A percentile compares a stretch with the other conserved stretches of the same genome.
phyloP scores from a whole-genome alignment of 2,329 filamentous ascomycete species.

The Furcasterigmium sp. region DNA sequence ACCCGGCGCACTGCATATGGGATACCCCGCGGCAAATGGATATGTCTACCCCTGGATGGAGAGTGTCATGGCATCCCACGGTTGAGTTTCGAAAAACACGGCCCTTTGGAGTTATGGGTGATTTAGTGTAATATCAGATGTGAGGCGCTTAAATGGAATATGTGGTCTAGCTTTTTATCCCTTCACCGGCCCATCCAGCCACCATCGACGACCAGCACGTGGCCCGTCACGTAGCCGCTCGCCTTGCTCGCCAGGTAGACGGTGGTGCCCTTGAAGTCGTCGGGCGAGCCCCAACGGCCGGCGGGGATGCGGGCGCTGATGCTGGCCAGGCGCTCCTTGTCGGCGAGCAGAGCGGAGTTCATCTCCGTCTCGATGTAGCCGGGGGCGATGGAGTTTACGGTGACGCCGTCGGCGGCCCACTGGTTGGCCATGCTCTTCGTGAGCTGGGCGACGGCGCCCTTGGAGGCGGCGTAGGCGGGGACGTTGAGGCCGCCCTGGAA shows the following conservation, averaged over 20 bases:
- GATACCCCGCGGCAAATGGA: slow-evolving; percentile 56
- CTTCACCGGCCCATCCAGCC: slow-evolving; percentile 85
- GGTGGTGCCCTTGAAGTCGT: slow-evolving; percentile 81
- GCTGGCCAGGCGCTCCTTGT: slow-evolving; percentile 62
- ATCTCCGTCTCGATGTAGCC: slow-evolving; percentile 94
- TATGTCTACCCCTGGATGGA: slow-evolving; percentile 60
- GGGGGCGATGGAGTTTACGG: slow-evolving; percentile 83
- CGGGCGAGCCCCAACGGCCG: slow-evolving; percentile 74
- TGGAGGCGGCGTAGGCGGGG: slow-evolving; percentile 80
- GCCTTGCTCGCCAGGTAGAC: slow-evolving; percentile 73
- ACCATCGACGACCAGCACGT: slow-evolving; percentile 79
- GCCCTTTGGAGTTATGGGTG: too few relatives aligned
- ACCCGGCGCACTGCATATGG: slow-evolving; percentile 58
- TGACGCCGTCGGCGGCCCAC: slow-evolving; percentile 75
- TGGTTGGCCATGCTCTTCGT: slow-evolving; percentile 85
- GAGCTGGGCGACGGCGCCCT: slow-evolving; percentile 79
- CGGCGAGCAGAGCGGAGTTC: slow-evolving; percentile 76
- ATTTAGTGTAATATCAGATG: too few relatives aligned
- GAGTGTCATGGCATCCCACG: slow-evolving; percentile 35
- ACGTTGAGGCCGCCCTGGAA: slow-evolving; percentile 88
- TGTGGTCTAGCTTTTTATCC: too few relatives aligned
- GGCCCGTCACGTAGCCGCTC: slow-evolving; percentile 78
- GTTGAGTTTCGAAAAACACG: background rate
- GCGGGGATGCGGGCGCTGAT: slow-evolving; percentile 80
- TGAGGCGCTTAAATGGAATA: too few relatives aligned